Evolutionary conservation across 2,329 filamentous ascomycete genomes (phyloP).

Genomic region (Aspergillus chevalieri): DNA sequence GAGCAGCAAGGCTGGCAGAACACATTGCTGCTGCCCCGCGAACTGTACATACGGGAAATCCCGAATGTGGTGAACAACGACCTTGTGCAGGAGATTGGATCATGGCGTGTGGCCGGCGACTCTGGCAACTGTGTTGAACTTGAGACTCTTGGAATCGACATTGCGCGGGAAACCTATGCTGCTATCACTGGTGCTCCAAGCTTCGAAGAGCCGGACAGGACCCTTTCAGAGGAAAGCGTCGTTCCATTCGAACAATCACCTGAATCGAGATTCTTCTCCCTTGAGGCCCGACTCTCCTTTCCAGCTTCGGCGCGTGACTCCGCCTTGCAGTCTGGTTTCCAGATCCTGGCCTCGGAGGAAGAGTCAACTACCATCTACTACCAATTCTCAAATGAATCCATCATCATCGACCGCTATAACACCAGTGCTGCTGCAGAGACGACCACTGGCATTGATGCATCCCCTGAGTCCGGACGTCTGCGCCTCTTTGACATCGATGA

Average conservation of each 20-base stretch:
- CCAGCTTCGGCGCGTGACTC: slow-evolving; percentile 4
- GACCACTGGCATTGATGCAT: slow-evolving; percentile 6
- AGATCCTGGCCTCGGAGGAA: slow-evolving; percentile 9
- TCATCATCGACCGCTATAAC: slow-evolving; percentile 12
- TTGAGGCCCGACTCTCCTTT: slow-evolving; percentile 7
- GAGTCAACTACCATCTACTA: slow-evolving; percentile 14
- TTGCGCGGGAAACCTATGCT: slow-evolving; percentile 11
- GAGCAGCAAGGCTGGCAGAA: slow-evolving; percentile 12
- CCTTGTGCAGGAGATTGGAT: slow-evolving; percentile 4
- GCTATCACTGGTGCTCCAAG: slow-evolving; percentile 3
- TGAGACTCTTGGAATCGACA: slow-evolving; percentile 12
- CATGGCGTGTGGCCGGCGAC: slow-evolving; percentile 6
- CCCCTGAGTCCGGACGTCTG: slow-evolving; percentile 7
- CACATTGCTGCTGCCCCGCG: slow-evolving; percentile 10
- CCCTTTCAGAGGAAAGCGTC: background rate
- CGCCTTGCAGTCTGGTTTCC: slow-evolving; percentile 8
- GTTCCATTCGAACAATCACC: slow-evolving; percentile 7
- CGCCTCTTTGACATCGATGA: slow-evolving; percentile 11
- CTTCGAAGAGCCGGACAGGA: slow-evolving; percentile 2
- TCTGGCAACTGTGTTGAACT: slow-evolving; percentile 3
- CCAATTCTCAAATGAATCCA: slow-evolving; percentile 17
- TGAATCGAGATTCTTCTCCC: slow-evolving; percentile 5
- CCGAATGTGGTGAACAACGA: slow-evolving; percentile 11
- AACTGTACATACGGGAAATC: slow-evolving; percentile 7
- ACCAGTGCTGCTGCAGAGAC: slow-evolving; percentile 12